Percentiles rank a stretch among this genome's conserved stretches.
Evolutionary conservation across 306 rosid species (phyloP).

Genomic region (Dicorynia guianensis): DNA sequence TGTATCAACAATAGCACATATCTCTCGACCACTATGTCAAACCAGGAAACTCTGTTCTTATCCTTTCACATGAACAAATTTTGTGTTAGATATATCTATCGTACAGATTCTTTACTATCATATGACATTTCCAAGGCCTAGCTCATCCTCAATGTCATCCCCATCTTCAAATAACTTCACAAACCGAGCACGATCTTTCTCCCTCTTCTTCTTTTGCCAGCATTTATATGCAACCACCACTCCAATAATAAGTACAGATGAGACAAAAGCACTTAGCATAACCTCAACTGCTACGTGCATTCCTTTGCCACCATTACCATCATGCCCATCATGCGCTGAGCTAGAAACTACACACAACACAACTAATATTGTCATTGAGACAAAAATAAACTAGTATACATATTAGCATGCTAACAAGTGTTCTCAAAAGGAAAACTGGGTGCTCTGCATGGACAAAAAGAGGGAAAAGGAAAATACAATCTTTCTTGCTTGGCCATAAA

Average conservation of each 20-base stretch:
- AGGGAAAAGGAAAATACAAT: neutral
- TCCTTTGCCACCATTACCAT: conserved; percentile 43
- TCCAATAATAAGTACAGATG: conserved; percentile 48
- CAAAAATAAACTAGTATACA: neutral
- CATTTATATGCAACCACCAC: conserved; percentile 59
- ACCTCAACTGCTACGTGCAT: conserved; percentile 54
- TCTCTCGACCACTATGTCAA: neutral
- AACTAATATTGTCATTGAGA: conserved; percentile 15
- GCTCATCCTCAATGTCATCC: conserved; percentile 74
- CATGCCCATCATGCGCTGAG: conserved; percentile 37
- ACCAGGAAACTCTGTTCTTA: conserved; percentile 12
- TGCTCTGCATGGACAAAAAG: neutral
- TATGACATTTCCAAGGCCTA: conserved; percentile 61
- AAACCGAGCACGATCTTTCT: conserved; percentile 80
- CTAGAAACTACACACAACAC: conserved; percentile 57
- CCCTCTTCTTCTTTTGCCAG: conserved; percentile 81
- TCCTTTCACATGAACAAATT: conserved; percentile 36
- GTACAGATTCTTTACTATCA: conserved; percentile 49
- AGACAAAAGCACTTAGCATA: conserved; percentile 50
- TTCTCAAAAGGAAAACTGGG: neutral
- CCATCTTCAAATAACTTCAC: conserved; percentile 77
- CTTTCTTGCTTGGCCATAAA: neutral
- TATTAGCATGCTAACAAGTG: conserved; percentile 17
- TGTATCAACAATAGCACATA: conserved; percentile 3
- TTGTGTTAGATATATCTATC: conserved; percentile 43